Percentiles rank a stretch among this genome's conserved stretches.
Conservation (phyloP, 768 basidiomycete species). For the Bullera alba region DNA sequence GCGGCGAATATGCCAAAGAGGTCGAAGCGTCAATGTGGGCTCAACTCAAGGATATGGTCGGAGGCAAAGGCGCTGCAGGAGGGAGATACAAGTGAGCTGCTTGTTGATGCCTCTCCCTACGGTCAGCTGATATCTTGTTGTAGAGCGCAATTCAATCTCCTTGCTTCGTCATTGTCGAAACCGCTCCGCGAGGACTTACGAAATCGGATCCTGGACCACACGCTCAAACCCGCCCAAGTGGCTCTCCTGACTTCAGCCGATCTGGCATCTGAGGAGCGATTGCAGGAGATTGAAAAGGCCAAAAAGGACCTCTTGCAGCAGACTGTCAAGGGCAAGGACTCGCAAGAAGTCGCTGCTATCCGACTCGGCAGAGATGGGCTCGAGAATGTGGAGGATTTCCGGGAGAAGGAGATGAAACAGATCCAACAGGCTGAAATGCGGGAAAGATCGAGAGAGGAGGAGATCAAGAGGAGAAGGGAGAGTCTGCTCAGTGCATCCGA, state of each 20-base stretch:
- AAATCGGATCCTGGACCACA: slow-evolving; percentile 15
- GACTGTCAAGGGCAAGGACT: slow-evolving; percentile 25
- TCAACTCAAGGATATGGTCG: slow-evolving; percentile 31
- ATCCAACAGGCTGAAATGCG: slow-evolving; percentile 13
- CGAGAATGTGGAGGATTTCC: slow-evolving; percentile 25
- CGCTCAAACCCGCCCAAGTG: slow-evolving; percentile 18
- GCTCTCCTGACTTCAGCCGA: slow-evolving; percentile 35
- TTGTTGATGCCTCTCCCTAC: neutral
- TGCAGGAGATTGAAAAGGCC: slow-evolving; percentile 28
- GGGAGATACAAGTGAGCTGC: slow-evolving; percentile 39
- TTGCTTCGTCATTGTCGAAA: slow-evolving; percentile 28
- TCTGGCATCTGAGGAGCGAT: slow-evolving; percentile 32
- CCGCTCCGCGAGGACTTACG: slow-evolving; percentile 28
- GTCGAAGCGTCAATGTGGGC: slow-evolving; percentile 33
- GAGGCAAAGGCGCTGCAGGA: slow-evolving; percentile 34
- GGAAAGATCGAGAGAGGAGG: neutral
- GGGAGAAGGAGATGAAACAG: slow-evolving; percentile 18
- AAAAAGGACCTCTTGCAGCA: slow-evolving; percentile 21
- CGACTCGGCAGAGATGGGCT: slow-evolving; percentile 34
- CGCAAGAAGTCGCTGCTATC: slow-evolving; percentile 10
- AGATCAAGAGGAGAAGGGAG: slow-evolving; percentile 7
- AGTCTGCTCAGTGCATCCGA: neutral
- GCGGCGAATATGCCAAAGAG: slow-evolving; percentile 20
- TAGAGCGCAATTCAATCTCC: slow-evolving; percentile 39
- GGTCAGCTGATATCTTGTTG: neutral